Evolutionary conservation across 2,329 filamentous ascomycete species (phyloP).

Genomic region (Teratosphaeria zuluensis): DNA sequence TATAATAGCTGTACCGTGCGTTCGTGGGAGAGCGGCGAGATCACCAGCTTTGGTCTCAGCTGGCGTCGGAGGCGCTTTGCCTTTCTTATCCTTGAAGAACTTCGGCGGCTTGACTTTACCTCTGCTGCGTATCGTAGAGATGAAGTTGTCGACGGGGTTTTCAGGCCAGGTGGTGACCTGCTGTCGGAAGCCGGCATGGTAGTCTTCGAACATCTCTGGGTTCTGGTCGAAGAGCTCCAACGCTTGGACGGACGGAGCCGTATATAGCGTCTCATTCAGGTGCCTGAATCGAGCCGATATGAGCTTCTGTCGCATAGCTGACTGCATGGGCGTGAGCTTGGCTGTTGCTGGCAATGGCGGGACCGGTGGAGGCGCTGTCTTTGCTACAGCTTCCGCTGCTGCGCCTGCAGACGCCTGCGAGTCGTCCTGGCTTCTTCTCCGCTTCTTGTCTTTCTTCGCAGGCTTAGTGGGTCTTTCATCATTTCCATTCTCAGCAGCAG

Average conservation of each 20-base stretch:
- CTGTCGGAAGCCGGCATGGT: constrained; percentile 90
- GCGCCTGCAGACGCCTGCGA: constrained; percentile 7
- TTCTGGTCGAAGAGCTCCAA: constrained; percentile 71
- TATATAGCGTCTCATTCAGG: constrained; percentile 94
- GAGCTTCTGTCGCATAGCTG: constrained; percentile 89
- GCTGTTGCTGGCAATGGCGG: constrained; percentile 28
- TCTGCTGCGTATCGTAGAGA: constrained; percentile 59
- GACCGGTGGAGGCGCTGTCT: constrained; percentile 16
- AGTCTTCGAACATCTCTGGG: constrained; percentile 90
- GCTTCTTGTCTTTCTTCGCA: constrained; percentile 8
- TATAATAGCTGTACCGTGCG: constrained; percentile 63
- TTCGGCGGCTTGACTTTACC: constrained; percentile 41
- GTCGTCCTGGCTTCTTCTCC: neutral
- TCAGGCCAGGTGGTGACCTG: constrained; percentile 95
- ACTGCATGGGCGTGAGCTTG: constrained; percentile 84
- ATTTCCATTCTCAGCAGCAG: neutral
- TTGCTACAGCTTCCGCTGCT: constrained; percentile 1
- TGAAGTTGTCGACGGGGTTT: constrained; percentile 87
- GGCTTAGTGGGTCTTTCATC: constrained; percentile 1
- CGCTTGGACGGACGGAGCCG: constrained; percentile 75
- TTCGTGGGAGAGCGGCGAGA: constrained; percentile 55
- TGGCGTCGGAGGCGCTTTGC: constrained; percentile 25
- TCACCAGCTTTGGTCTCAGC: constrained; percentile 3
- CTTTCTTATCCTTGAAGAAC: constrained; percentile 26
- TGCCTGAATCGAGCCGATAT: constrained; percentile 93